phyloP scores from a whole-genome alignment of 2,329 filamentous ascomycete species.

The Fusarium oxysporum region DNA sequence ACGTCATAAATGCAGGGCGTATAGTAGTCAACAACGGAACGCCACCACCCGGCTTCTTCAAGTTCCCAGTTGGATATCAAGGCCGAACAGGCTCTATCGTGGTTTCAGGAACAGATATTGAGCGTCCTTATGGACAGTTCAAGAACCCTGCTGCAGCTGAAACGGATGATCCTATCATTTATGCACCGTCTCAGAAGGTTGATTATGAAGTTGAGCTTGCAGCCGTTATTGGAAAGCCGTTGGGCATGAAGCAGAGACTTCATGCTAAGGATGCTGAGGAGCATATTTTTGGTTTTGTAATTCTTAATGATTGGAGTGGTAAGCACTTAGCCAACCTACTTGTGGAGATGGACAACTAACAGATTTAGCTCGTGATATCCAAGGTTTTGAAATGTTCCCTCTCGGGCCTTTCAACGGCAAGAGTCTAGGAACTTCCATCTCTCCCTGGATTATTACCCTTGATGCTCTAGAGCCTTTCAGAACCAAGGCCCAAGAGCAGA shows the following conservation, averaged over 20 bases:
- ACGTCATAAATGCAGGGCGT: conserved; percentile 62
- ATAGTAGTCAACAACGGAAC: conserved; percentile 53
- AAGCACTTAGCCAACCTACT: conserved; percentile 39
- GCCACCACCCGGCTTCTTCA: conserved; percentile 59
- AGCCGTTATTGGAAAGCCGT: conserved; percentile 57
- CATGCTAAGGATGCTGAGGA: conserved; percentile 62
- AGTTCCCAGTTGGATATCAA: conserved; percentile 65
- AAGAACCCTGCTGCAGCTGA: conserved; percentile 23
- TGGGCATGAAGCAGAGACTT: conserved; percentile 52
- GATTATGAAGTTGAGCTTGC: conserved; percentile 61
- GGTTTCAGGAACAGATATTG: conserved; percentile 59
- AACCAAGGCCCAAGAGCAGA: neutral
- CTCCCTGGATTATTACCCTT: conserved; percentile 70
- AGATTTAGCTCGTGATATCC: conserved; percentile 66
- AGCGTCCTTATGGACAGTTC: conserved; percentile 60
- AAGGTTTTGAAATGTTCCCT: conserved; percentile 69
- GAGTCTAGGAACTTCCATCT: conserved; percentile 69
- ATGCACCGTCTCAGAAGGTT: conserved; percentile 50
- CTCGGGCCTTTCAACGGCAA: conserved; percentile 72
- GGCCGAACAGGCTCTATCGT: conserved; percentile 66
- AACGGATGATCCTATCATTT: conserved; percentile 17
- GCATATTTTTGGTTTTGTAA: conserved; percentile 71
- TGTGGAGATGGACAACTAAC: conserved; percentile 7
- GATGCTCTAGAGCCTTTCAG: conserved; percentile 72
- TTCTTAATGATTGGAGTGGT: conserved; percentile 72